Evolutionary conservation across 1,284 basidiomycete species (phyloP).

Genomic region (Bondarzewia mesenterica): DNA sequence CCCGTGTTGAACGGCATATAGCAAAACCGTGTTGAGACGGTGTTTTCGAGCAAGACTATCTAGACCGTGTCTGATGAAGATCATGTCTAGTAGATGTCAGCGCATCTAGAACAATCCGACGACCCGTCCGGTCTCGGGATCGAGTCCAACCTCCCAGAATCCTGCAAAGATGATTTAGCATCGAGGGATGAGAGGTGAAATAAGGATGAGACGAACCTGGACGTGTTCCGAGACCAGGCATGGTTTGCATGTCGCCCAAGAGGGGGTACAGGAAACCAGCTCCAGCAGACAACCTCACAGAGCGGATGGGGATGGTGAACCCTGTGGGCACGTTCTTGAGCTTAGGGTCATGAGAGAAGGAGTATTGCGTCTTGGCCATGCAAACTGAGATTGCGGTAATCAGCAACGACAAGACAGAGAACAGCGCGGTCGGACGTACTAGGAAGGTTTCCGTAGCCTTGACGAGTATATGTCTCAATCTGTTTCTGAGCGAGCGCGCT

Average conservation of each 20-base stretch:
- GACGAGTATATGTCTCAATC: conserved; percentile 86
- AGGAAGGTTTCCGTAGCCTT: conserved; percentile 77
- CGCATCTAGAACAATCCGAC: conserved; percentile 63
- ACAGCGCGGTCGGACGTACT: conserved; percentile 42
- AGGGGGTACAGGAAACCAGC: conserved; percentile 96
- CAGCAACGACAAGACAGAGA: conserved; percentile 7
- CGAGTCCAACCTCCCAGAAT: conserved; percentile 84
- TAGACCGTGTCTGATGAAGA: conserved; percentile 26
- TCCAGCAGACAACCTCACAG: conserved; percentile 85
- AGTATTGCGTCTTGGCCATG: conserved; percentile 99
- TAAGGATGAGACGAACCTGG: conserved; percentile 47
- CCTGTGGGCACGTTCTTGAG: conserved; percentile 85
- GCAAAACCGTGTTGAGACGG: conserved; percentile 23
- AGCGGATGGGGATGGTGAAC: conserved; percentile 90
- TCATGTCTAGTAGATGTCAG: conserved; percentile 7
- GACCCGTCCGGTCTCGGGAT: conserved; percentile 62
- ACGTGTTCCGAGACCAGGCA: conserved; percentile 94
- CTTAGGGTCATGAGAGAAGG: conserved; percentile 91
- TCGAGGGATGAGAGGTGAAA: neutral
- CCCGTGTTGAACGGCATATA: conserved; percentile 2
- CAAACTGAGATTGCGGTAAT: conserved; percentile 51
- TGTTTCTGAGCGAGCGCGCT: conserved; percentile 81
- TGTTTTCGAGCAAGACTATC: neutral
- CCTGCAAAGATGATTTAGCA: conserved; percentile 30
- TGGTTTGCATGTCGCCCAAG: conserved; percentile 92